Evolutionary conservation across 768 basidiomycete genomes (phyloP), one percentile per base, ranked within the genome.

Genomic region (Punctularia strigosozonata): DNA sequence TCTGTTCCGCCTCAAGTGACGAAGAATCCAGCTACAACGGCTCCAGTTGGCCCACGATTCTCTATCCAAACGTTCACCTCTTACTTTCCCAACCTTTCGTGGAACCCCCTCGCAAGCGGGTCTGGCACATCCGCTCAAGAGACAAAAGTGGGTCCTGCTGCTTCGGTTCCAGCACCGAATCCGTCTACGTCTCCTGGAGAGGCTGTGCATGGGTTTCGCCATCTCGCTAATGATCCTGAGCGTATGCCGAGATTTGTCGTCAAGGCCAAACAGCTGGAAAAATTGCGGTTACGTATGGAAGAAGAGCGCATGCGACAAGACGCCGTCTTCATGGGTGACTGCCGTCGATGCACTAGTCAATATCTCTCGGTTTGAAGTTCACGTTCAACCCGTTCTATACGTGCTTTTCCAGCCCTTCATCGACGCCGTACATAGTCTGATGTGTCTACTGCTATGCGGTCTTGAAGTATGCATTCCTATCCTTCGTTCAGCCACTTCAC

Each of bases 41-140:
- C 43, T 45, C 47, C 31, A 43, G 25, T 34, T 38, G 48, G 8
- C 33, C 60, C 75, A 55, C 72, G 72, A 61, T 60, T 73, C 44
- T 71, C 76, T 15, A 66, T 80, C 44, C 72, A 83, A 50, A 71
- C 77, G 46, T 76, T 66, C 55, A 65, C 77, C 44, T 73, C 79
- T 42, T 8, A 10, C 8, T 8, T 19, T 10, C 69, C 75, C 33
- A 43, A 53, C 24, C 56, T 65, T 36, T 65, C 71, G 43, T 71
- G 73, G 68, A 59, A 68, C 47, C 61, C 64, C 45, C 63, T 67
- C 52, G 50, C 54, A n/a, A 52, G 58, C 54, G 43, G 49, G 54
- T 42, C 37, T 52, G 40, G 50, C 21, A 25, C 28, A 38, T 19
- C 34, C 24, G 22, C 23, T 23, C 35, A 38, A 36, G 25, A 34